These are phyloP conservation scores for Psilocybe mexicana DNA, from an alignment of 1,284 basidiomycete species.

Conservation along the genomic window DNA sequence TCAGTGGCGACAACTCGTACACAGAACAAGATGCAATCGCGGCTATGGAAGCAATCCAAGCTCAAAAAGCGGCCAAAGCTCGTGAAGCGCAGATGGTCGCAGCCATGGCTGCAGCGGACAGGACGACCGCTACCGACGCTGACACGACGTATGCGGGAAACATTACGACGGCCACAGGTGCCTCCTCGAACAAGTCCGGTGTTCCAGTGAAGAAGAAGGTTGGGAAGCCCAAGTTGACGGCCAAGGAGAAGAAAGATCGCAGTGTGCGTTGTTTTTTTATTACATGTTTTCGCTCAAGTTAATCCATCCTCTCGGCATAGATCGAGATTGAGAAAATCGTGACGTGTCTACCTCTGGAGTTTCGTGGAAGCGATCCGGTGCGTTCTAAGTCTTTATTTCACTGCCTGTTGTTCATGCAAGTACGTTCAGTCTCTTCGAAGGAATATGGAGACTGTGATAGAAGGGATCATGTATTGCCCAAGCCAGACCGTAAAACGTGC, in stretches of 20 bases:
- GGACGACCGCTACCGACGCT: constrained; percentile 44
- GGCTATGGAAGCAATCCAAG: constrained; percentile 42
- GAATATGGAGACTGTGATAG: constrained; percentile 78
- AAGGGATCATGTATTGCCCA: constrained; percentile 61
- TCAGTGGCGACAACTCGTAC: background rate
- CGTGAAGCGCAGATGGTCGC: constrained; percentile 24
- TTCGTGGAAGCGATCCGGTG: constrained; percentile 85
- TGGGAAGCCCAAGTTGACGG: constrained; percentile 65
- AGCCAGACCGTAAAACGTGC: constrained; percentile 57
- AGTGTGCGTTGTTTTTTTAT: constrained; percentile 43
- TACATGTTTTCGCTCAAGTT: background rate
- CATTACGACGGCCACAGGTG: constrained; percentile 35
- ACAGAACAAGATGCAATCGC: constrained; percentile 49
- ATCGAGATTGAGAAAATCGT: constrained; percentile 75
- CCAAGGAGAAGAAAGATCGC: constrained; percentile 83
- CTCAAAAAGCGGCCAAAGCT: constrained; percentile 23
- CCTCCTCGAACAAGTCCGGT: constrained; percentile 29
- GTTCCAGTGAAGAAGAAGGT: constrained; percentile 57
- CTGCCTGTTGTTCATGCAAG: background rate
- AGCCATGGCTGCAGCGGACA: constrained; percentile 33
- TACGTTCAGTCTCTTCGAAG: constrained; percentile 60
- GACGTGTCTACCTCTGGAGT: constrained; percentile 84
- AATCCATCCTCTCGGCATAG: constrained; percentile 29
- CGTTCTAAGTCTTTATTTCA: constrained; percentile 25
- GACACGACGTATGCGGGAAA: constrained; percentile 44